Base-by-base conservation (phyloP, 2,329 filamentous ascomycete species). In the Geosmithia putterillii region DNA sequence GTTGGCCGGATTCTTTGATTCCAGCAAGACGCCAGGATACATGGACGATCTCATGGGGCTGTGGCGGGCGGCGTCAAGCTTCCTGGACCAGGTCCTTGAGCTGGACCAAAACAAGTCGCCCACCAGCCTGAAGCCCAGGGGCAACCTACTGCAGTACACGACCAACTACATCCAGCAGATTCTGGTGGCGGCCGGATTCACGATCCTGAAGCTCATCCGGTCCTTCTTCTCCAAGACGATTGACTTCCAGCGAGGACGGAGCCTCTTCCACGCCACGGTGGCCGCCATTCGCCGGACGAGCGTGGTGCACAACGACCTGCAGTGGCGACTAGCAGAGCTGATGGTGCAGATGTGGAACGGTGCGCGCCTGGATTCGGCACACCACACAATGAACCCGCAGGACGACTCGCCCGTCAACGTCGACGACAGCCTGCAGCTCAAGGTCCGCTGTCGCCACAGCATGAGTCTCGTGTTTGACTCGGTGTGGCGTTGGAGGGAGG, bases 331-430 rank as follows among this genome's bases (percentile, higher is more conserved):
- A 46, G 83, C 84, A 2, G 86, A 90, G 63, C 73, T 92, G n/a
- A 83, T 90, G 70, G 84, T 86, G 6, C 86, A 90, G 62, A 82
- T 92, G 60, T 92, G 84, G 83, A 86, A 87, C 52, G 81, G 76
- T 2, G 73, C 74, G n/a, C 67, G 73, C 10, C 60, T 75, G 9
- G 72, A 76, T 32, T 62, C 59, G 50, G 63, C 64, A 50, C 62
- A 64, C 52, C 67, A 69, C 20, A 53, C 64, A 34, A 69, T 69
- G 46, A 65, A 68, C 38, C 64, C 69, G 46, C 66, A 71, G 43
- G 73, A 77, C 47, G 59, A 66, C 37, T 58, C 63, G 2, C 64
- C 71, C 17, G 63, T 67, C 38, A 61, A 69, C 34, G 67, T 82
- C 37, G 83, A 88, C 52, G 81, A 86, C 51, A 83, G 74, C 47